phyloP scores from a whole-genome alignment of 495 filamentous ascomycete species.

The Chaetomidium leptoderma region DNA sequence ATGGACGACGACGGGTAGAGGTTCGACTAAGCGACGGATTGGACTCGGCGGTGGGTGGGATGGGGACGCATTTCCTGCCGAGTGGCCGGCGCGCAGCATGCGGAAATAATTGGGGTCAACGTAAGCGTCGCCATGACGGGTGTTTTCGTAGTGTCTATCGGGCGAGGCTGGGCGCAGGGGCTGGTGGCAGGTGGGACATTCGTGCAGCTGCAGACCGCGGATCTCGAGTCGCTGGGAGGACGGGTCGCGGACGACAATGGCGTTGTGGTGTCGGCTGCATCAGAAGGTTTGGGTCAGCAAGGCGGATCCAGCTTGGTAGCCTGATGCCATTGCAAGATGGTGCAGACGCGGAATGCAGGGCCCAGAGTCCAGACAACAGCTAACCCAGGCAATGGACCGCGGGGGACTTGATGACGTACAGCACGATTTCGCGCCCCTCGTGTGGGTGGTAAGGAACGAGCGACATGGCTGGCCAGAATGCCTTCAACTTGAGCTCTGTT shows the following conservation, averaged over 20 bases:
- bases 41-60: constrained; percentile 43
- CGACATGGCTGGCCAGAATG: constrained; percentile 45
- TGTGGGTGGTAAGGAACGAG: constrained; percentile 59
- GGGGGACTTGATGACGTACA: constrained; percentile 45
- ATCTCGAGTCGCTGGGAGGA: constrained; percentile 80
- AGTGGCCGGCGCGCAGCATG: constrained; percentile 63
- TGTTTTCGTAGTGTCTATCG: constrained; percentile 44
- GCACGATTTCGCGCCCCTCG: constrained; percentile 59
- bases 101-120: constrained; percentile 90
- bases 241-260: constrained; percentile 86
- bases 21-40: constrained; percentile 45
- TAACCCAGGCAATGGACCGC: too few species aligned
- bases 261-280: constrained; percentile 79
- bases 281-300: constrained; percentile 2
- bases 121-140: constrained; percentile 58
- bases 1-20: constrained; percentile 33
- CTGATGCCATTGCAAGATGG: background rate
- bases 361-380: background rate
- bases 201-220: constrained; percentile 56
- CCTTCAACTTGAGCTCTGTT: constrained; percentile 12
- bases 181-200: constrained; percentile 87
- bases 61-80: constrained; percentile 21
- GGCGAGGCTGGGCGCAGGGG: constrained; percentile 56
- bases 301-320: too few species aligned
- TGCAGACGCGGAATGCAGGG: background rate